phyloP scores from a whole-genome alignment of 148 eudicot genomes.

The Camellia sinensis region DNA sequence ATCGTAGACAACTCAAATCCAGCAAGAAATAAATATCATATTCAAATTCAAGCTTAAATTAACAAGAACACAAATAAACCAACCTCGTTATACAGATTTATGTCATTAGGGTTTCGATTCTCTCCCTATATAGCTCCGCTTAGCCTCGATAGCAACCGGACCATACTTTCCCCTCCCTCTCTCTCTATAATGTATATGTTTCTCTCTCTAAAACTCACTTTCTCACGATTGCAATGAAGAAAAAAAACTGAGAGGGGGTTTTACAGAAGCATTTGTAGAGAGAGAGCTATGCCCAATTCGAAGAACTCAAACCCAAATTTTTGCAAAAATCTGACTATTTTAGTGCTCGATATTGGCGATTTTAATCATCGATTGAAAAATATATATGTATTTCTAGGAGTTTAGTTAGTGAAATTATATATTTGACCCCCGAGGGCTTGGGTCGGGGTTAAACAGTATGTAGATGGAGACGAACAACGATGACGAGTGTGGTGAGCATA shows the following conservation, averaged over 20 bases:
- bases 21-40: background rate
- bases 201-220: background rate
- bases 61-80: background rate
- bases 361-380: no score
- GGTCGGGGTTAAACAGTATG: background rate
- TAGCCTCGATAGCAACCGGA: background rate
- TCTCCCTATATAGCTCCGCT: background rate
- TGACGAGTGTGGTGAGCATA: background rate
- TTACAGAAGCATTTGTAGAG: conserved; percentile 3
- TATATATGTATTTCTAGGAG: background rate
- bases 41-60: background rate
- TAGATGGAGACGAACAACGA: background rate
- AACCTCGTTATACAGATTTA: conserved; percentile 13
- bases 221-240: background rate
- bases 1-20: background rate
- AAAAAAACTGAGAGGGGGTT: background rate
- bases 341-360: background rate
- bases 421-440: background rate
- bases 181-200: background rate
- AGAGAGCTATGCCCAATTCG: background rate
- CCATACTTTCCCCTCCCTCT: background rate
- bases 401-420: background rate
- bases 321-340: background rate
- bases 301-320: background rate
- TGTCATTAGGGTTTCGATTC: background rate